These are phyloP conservation scores for Mycena epipterygia DNA, from an alignment of 768 basidiomycete genomes.

Conservation along the genomic window DNA sequence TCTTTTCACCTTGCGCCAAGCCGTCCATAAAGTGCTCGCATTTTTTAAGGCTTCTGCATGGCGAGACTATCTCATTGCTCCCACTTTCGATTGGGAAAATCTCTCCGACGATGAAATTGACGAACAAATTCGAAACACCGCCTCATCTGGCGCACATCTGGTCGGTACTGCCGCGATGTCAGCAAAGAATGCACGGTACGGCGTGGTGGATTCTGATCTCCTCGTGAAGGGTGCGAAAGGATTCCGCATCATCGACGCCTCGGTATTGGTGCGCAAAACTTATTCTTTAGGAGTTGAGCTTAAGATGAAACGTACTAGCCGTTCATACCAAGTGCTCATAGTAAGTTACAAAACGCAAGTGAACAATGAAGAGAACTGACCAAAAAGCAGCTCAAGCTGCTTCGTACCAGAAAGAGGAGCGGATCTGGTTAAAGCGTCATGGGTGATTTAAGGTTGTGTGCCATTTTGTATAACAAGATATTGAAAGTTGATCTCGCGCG, in stretches of 20 bases:
- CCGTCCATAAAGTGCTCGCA: background rate
- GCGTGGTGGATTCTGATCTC: slow-evolving; percentile 44
- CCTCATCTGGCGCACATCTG: background rate
- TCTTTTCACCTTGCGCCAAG: slow-evolving; percentile 32
- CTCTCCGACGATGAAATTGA: background rate
- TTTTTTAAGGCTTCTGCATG: no score
- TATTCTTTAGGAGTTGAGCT: background rate
- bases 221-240: slow-evolving; percentile 49
- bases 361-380: no score
- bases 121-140: background rate
- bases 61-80: background rate
- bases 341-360: no score
- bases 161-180: slow-evolving; percentile 5
- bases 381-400: no score
- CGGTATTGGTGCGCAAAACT: slow-evolving; percentile 46
- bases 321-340: background rate
- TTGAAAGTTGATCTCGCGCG: no score
- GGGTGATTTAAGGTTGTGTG: no score
- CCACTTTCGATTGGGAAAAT: background rate
- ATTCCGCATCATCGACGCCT: slow-evolving; percentile 54
- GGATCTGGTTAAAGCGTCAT: no score
- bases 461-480: no score
- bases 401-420: no score
- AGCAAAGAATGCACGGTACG: background rate
- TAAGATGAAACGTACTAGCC: background rate